Base-by-base conservation (phyloP, 495 filamentous ascomycete genomes). In the Neurospora sublineolata region DNA sequence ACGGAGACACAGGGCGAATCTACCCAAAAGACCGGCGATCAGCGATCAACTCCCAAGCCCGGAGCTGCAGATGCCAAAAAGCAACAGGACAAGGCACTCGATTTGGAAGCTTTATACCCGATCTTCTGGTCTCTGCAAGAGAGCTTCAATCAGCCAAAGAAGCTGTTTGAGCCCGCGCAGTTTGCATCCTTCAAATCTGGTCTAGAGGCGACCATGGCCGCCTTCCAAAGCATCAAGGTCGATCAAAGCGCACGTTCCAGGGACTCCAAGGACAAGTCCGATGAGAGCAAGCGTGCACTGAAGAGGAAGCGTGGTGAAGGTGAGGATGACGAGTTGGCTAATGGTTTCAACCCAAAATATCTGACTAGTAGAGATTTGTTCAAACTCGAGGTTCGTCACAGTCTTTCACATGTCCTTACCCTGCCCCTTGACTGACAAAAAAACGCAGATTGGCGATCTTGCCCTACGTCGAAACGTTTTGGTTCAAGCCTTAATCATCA, bases 281-380 rank as follows among this genome's bases (percentile, higher is more conserved):
- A 90, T 16, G 90, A 92, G 36, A 79, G 80, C 52, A 86, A 87
- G 41, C 85, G 85, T 58, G 87, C 88, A 9, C 80, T 84, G n/a
- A 96, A 96, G 80, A 86, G 92, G 37, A 97, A 94, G 77, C 87
- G 89, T 36, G 52, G 52, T 64, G 86, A 87, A 38, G 86, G 90
- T 58, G 83, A 81, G 0, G 86, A 87, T 67, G 83, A 85, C 52
- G 85, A 88, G 39, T 84, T 93, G 64, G 86, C 90, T 39, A 91
- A 89, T 77, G 90, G 86, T 30, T 97, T 96, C 83, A 98, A 98
- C 76, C 94, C 95, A 10, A 98, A 97, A 77, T 99, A 98, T 80
- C 85, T 99, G 12, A 99, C 95, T 23, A 96, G 93, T 74, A 86
- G 91, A 68, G 96, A 98, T 78, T 85, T 99, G 4, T 99, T 99